A percentile compares a stretch with the other conserved stretches of the same genome.
These are phyloP conservation scores for Circinella minor DNA, from an alignment of 371 early-diverging fungal species.

Conservation along the genomic window DNA sequence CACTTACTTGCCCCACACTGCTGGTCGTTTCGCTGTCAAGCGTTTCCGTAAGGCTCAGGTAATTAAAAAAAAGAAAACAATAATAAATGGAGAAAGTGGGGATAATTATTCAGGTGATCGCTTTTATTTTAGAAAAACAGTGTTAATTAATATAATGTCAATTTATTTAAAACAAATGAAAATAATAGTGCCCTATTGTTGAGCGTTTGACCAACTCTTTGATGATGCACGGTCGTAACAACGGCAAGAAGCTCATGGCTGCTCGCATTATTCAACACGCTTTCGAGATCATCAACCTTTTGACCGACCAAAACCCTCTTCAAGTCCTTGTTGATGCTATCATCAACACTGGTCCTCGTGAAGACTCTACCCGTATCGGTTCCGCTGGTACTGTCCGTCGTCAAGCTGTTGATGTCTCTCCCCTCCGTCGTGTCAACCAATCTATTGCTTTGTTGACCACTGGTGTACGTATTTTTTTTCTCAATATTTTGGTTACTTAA, in stretches of 20 bases:
- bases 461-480: constrained; percentile 68
- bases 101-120: too few species aligned
- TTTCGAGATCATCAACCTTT: constrained; percentile 98
- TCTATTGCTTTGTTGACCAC: constrained; percentile 96
- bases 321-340: constrained; percentile 99
- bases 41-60: constrained; percentile 97
- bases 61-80: neutral
- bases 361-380: constrained; percentile 99
- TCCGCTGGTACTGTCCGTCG: constrained; percentile 99
- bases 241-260: constrained; percentile 99
- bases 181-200: constrained; percentile 93
- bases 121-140: too few species aligned
- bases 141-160: too few species aligned
- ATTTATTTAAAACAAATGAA: neutral
- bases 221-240: constrained; percentile 99
- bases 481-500: too few species aligned
- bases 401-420: constrained; percentile 99
- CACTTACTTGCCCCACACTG: constrained; percentile 98
- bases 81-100: neutral
- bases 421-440: constrained; percentile 99
- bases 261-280: constrained; percentile 99
- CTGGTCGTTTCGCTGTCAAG: constrained; percentile 97
- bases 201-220: constrained; percentile 99
- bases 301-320: constrained; percentile 99
- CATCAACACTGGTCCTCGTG: constrained; percentile 99